Evolutionary conservation across 1,284 basidiomycete genomes (phyloP).

Genomic region (Rhodotorula sp.): DNA sequence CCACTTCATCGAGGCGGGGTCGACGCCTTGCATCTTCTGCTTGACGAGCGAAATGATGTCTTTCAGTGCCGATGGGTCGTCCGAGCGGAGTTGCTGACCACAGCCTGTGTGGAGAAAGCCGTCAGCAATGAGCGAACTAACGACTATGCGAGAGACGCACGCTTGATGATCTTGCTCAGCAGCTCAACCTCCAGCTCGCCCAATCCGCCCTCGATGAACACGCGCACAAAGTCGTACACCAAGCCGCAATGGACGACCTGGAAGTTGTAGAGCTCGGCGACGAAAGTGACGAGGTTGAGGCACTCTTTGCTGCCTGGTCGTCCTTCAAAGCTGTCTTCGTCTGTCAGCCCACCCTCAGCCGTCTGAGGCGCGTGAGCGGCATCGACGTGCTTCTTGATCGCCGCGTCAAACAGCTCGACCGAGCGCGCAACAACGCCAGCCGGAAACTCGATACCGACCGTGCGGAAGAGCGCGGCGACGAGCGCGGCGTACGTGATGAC

Average conservation of each 20-base stretch:
- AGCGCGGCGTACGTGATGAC: conserved; percentile 88
- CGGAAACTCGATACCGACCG: conserved; percentile 89
- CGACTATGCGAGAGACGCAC: conserved; percentile 55
- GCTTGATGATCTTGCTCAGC: conserved; percentile 77
- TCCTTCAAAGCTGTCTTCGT: conserved; percentile 41
- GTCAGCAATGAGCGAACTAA: background rate
- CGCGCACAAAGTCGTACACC: conserved; percentile 84
- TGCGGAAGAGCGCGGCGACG: conserved; percentile 75
- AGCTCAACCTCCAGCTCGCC: conserved; percentile 81
- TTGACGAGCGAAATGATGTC: conserved; percentile 64
- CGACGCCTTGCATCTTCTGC: conserved; percentile 61
- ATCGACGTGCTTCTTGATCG: conserved; percentile 21
- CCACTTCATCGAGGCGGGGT: conserved; percentile 60
- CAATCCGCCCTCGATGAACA: conserved; percentile 64
- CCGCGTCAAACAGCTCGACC: conserved; percentile 28
- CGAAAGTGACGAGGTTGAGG: conserved; percentile 79
- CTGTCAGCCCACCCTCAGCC: conserved; percentile 37
- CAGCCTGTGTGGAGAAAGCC: conserved; percentile 57
- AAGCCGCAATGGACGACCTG: conserved; percentile 84
- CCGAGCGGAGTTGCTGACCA: conserved; percentile 76
- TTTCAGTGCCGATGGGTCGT: conserved; percentile 57
- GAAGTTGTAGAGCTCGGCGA: conserved; percentile 94
- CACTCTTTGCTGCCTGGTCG: conserved; percentile 64
- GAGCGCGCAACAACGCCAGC: conserved; percentile 46
- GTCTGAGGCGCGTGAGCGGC: background rate